phyloP scores from a whole-genome alignment of 2,329 filamentous ascomycete species.

The Colletotrichum lentis region DNA sequence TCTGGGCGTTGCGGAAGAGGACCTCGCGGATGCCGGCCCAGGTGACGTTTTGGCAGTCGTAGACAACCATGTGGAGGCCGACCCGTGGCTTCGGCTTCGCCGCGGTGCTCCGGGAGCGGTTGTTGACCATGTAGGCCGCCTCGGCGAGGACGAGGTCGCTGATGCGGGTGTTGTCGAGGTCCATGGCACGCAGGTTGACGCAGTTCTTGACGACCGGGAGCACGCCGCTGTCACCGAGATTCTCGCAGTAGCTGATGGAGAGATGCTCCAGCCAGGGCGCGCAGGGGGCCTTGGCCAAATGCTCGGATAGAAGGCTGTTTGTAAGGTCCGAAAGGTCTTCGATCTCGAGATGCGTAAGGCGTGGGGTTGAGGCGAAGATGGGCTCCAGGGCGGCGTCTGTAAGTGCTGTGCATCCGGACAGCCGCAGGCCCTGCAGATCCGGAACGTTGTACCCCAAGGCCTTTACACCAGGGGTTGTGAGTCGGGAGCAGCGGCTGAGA shows the following conservation, averaged over 20 bases:
- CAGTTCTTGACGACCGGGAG: slow-evolving; percentile 82
- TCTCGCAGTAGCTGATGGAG: slow-evolving; percentile 89
- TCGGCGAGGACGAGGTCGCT: slow-evolving; percentile 87
- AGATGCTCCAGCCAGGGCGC: slow-evolving; percentile 77
- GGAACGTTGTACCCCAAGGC: slow-evolving; percentile 78
- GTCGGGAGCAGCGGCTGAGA: slow-evolving; percentile 76
- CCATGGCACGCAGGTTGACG: slow-evolving; percentile 71
- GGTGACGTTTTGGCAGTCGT: slow-evolving; percentile 90
- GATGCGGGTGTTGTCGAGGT: slow-evolving; percentile 93
- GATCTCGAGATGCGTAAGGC: slow-evolving; percentile 85
- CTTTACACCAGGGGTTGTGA: slow-evolving; percentile 78
- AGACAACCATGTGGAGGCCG: slow-evolving; percentile 81
- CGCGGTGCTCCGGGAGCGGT: slow-evolving; percentile 62
- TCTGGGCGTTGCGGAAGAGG: slow-evolving; percentile 82
- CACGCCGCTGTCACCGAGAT: slow-evolving; percentile 83
- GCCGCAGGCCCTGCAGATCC: slow-evolving; percentile 80
- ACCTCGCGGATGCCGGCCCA: slow-evolving; percentile 93
- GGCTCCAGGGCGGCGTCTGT: slow-evolving; percentile 76
- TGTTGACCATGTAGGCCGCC: slow-evolving; percentile 80
- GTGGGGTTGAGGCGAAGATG: slow-evolving; percentile 77
- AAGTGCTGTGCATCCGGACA: slow-evolving; percentile 79
- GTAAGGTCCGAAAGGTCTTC: slow-evolving; percentile 84
- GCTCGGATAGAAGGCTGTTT: slow-evolving; percentile 74
- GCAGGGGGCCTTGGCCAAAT: slow-evolving; percentile 80
- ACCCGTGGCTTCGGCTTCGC: slow-evolving; percentile 57